Evolutionary conservation across 257 asterid genomes (phyloP), one percentile per base, ranked within the genome.

Genomic region (Coffea canephora): DNA sequence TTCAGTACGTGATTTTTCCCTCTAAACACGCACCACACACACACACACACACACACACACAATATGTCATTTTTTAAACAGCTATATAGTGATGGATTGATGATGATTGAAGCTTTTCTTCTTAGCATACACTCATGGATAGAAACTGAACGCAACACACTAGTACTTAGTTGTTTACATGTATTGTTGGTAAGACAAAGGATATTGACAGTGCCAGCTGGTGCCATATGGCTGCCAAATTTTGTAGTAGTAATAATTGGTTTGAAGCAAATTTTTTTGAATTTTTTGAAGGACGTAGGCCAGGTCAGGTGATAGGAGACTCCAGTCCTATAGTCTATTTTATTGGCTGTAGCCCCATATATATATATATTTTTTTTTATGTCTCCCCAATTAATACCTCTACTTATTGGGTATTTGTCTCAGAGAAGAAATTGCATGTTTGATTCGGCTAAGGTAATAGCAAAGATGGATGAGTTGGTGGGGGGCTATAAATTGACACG

Each of bases 151-250:
- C 39, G 14, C 25, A 62, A 62, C 1, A 31, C 34, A 31, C 34
- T 9, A n/a, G 36, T n/a, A 62, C 34, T 39, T 25, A 61, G 11
- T 5, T 57, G 67, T 61, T 61, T 71, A 70, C 27, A 41, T 43
- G 2, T 46, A 6, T 71, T 71, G 46, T 71, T 71, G 46, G 39
- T 10, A 36, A 75, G 49, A 73, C 39, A 52, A 52, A 25, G 16
- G 67, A 39, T 1, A 5, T 59, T 41, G n/a, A 39, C 46, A 75
- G 46, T 1, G 78, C 70, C 70, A 75, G 70, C 78, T 75, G 78
- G 70, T 57, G 68, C 54, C 78, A 36, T 55, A 41, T 43, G 71
- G 59, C 45, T 41, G 71, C 41, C 8, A n/a, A 8, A n/a, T 62
- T 62, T 62, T 8, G 4, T 18, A 55, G 9, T 16, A 16, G 64